phyloP scores from a whole-genome alignment of 352 stramenopile species.

The Pythium rhizo-oryzae region DNA sequence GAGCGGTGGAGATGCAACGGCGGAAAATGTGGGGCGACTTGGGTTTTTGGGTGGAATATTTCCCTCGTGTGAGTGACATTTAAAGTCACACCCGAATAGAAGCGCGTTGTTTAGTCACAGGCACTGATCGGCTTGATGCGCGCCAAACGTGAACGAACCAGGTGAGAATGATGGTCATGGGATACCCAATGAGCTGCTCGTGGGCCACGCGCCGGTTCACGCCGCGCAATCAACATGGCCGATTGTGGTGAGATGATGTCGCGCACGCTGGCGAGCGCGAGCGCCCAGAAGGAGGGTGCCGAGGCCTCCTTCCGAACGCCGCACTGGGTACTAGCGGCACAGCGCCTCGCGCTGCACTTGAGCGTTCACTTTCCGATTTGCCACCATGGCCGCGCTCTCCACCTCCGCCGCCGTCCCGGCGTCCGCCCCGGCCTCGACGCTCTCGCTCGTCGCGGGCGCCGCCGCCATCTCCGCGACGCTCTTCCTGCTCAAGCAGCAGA shows the following conservation, averaged over 20 bases:
- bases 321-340: neutral
- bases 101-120: slow-evolving; percentile 3
- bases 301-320: too few species aligned
- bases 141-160: neutral
- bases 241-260: neutral
- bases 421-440: slow-evolving; percentile 11
- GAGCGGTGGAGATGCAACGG: slow-evolving; percentile 21
- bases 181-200: slow-evolving; percentile 10
- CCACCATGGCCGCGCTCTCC: slow-evolving; percentile 19
- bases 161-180: neutral
- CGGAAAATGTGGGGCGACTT: slow-evolving; percentile 20
- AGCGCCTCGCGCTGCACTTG: too few species aligned
- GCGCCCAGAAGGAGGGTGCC: too few species aligned
- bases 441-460: slow-evolving; percentile 25
- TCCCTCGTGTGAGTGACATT: slow-evolving; percentile 15
- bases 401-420: neutral
- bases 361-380: slow-evolving; percentile 11
- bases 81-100: too few species aligned
- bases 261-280: neutral
- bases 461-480: slow-evolving; percentile 24
- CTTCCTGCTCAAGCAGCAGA: slow-evolving; percentile 30
- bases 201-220: slow-evolving; percentile 6
- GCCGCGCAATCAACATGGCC: neutral
- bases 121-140: neutral
- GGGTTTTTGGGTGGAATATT: neutral